Evolutionary conservation across 768 basidiomycete genomes (phyloP).

Genomic region (Pleurotus eryngii): DNA sequence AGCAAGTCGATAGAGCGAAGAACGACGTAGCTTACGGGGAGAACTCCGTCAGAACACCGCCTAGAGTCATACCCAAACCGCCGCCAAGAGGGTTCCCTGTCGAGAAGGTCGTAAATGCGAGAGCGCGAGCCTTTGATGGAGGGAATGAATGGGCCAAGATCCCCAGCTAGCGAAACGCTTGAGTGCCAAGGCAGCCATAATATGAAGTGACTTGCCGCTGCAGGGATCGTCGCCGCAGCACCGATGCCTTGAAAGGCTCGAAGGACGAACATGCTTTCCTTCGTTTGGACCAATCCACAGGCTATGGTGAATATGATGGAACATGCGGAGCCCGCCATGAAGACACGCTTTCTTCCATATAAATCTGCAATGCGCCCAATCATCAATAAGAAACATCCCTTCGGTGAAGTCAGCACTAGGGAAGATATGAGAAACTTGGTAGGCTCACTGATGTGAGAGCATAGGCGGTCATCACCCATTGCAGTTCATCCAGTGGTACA

Average conservation of each 20-base stretch:
- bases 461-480: slow-evolving; percentile 68
- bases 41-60: slow-evolving; percentile 67
- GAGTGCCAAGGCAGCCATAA: not conserved
- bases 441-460: slow-evolving; percentile 54
- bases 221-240: slow-evolving; percentile 70
- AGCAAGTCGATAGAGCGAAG: not conserved
- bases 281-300: slow-evolving; percentile 62
- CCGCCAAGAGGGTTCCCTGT: slow-evolving; percentile 84
- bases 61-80: slow-evolving; percentile 64
- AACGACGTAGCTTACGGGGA: slow-evolving; percentile 28
- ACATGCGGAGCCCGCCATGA: slow-evolving; percentile 54
- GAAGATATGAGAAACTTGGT: not conserved
- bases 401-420: not conserved
- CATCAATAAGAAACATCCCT: slow-evolving; percentile 79
- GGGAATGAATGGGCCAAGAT: slow-evolving; percentile 82
- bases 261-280: slow-evolving; percentile 61
- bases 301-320: slow-evolving; percentile 58
- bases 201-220: slow-evolving; percentile 46
- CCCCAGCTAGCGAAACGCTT: slow-evolving; percentile 49
- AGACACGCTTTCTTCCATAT: slow-evolving; percentile 69
- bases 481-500: slow-evolving; percentile 48
- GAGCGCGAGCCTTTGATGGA: slow-evolving; percentile 56
- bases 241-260: slow-evolving; percentile 83
- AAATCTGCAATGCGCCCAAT: slow-evolving; percentile 80
- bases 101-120: slow-evolving; percentile 80